Percentiles rank a stretch among this genome's conserved stretches.
Conservation (phyloP, 139 green algal species). For the Axilococcus clingmanii region DNA sequence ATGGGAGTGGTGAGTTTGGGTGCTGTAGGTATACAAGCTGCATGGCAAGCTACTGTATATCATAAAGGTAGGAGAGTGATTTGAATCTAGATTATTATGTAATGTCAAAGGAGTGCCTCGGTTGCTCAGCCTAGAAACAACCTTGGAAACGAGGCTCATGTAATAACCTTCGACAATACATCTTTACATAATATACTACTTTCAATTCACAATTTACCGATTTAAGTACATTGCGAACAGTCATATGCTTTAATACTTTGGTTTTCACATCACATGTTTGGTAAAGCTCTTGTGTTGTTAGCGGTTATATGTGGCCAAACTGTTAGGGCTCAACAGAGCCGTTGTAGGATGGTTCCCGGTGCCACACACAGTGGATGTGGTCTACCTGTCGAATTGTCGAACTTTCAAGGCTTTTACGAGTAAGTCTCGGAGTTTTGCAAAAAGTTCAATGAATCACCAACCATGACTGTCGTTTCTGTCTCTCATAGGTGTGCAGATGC, state of each 20-base stretch:
- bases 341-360: slow-evolving; percentile 20
- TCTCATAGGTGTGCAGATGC: slow-evolving; percentile 37
- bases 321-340: no score
- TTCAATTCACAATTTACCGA: slow-evolving; percentile 1
- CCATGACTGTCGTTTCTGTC: background rate
- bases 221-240: slow-evolving; percentile 5
- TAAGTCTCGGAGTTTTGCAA: no score
- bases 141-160: background rate
- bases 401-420: slow-evolving; percentile 53
- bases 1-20: no score
- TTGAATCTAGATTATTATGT: background rate
- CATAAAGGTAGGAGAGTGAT: background rate
- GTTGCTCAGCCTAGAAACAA: background rate
- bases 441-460: background rate
- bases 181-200: background rate
- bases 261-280: no score
- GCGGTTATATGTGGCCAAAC: no score
- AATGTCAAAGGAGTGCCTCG: background rate
- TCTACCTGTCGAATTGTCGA: slow-evolving; percentile 35
- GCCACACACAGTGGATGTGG: slow-evolving; percentile 20
- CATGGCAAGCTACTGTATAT: no score
- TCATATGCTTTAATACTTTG: no score
- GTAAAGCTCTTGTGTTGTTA: no score
- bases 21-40: no score
- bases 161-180: no score